phyloP scores from a whole-genome alignment of 2,329 filamentous ascomycete species.

The Apiospora malaysiana region DNA sequence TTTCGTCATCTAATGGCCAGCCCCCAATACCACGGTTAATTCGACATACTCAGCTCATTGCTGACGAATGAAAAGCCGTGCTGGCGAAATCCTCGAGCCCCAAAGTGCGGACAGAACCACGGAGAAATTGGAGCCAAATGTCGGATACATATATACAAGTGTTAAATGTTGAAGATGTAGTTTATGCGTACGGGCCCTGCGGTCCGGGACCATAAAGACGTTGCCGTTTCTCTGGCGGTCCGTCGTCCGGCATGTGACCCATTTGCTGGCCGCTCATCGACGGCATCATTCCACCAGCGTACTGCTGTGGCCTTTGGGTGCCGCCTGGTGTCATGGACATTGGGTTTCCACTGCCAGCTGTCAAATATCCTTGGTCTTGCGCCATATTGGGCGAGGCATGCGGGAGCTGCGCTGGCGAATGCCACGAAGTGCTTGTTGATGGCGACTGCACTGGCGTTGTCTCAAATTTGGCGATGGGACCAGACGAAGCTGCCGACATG shows the following conservation, averaged over 20 bases:
- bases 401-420: slow-evolving; percentile 58
- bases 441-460: slow-evolving; percentile 63
- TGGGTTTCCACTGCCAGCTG: slow-evolving; percentile 46
- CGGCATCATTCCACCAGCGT: slow-evolving; percentile 48
- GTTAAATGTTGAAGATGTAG: not conserved
- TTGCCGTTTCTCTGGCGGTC: slow-evolving; percentile 26
- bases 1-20: slow-evolving; percentile 19
- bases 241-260: slow-evolving; percentile 24
- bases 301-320: slow-evolving; percentile 40
- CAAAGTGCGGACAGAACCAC: not conserved
- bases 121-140: not conserved
- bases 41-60: not conserved
- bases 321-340: slow-evolving; percentile 48
- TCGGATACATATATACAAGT: slow-evolving; percentile 21
- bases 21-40: not conserved
- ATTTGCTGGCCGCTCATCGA: slow-evolving; percentile 34
- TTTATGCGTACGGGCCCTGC: slow-evolving; percentile 19
- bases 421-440: slow-evolving; percentile 54
- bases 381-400: slow-evolving; percentile 57
- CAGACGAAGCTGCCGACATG: slow-evolving; percentile 39
- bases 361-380: slow-evolving; percentile 49
- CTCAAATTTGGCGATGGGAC: slow-evolving; percentile 54
- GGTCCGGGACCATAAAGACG: slow-evolving; percentile 22
- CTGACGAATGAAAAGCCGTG: not conserved
- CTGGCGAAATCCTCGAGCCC: not conserved